These are phyloP conservation scores for Spergularia marina DNA, from an alignment of 148 eudicot genomes.

Conservation along the genomic window DNA sequence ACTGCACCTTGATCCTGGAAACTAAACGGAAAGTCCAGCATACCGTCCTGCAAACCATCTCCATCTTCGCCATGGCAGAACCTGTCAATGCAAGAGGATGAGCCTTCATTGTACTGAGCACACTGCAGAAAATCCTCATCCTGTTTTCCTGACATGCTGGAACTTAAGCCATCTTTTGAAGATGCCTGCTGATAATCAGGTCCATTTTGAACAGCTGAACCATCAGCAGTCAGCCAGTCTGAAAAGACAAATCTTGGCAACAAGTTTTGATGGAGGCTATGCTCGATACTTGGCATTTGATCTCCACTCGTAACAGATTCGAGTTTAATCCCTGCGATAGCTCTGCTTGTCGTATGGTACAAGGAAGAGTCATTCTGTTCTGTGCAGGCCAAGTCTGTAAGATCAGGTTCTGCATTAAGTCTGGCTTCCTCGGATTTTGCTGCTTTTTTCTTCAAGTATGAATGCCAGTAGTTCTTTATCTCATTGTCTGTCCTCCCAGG, in stretches of 20 bases:
- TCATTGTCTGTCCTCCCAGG: constrained; percentile 82
- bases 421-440: neutral
- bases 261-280: constrained; percentile 6
- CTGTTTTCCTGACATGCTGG: constrained; percentile 9
- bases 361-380: neutral
- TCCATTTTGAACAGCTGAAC: neutral
- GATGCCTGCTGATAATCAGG: constrained; percentile 5
- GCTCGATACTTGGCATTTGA: neutral
- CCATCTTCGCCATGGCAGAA: constrained; percentile 18
- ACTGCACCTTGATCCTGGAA: constrained; percentile 22
- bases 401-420: neutral
- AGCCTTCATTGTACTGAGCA: constrained; percentile 19
- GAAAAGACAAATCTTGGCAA: constrained; percentile 26
- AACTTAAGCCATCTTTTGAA: constrained; percentile 5
- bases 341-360: constrained; percentile 5
- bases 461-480: constrained; percentile 72
- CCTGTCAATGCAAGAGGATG: constrained; percentile 11
- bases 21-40: constrained; percentile 27
- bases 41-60: constrained; percentile 12
- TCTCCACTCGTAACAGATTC: neutral
- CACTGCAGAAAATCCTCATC: constrained; percentile 16
- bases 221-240: constrained; percentile 28
- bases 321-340: neutral
- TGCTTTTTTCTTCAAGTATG: constrained; percentile 44
- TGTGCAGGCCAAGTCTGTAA: constrained; percentile 3